Percentiles rank a stretch among this genome's conserved stretches.
phyloP scores from a whole-genome alignment of 768 basidiomycete genomes.

The Phylloporus sp. region DNA sequence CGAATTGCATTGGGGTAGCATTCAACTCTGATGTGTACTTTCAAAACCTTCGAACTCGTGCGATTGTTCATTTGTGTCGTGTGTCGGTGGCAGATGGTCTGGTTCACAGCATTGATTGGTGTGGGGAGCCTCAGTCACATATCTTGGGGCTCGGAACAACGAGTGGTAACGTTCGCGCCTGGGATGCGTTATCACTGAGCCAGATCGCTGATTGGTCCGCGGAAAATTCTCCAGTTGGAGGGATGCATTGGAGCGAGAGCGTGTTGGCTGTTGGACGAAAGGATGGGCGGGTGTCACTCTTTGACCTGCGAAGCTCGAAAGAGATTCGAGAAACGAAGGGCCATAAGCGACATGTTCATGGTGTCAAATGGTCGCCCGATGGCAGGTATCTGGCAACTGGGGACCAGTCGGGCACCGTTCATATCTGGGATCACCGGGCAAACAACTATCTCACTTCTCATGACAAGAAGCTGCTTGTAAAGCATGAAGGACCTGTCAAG shows the following conservation, averaged over 20 bases:
- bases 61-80: constrained; percentile 49
- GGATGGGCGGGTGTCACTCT: constrained; percentile 36
- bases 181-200: constrained; percentile 41
- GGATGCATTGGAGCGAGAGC: constrained; percentile 38
- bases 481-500: constrained; percentile 44
- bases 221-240: constrained; percentile 33
- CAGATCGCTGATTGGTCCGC: constrained; percentile 34
- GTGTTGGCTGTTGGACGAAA: constrained; percentile 38
- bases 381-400: constrained; percentile 39
- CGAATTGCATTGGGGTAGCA: constrained; percentile 59
- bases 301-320: constrained; percentile 34
- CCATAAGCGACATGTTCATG: constrained; percentile 34
- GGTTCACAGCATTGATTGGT: constrained; percentile 53
- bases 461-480: constrained; percentile 37
- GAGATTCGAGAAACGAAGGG: constrained; percentile 27
- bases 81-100: constrained; percentile 33
- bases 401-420: constrained; percentile 39
- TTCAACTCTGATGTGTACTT: constrained; percentile 58
- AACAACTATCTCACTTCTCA: constrained; percentile 27
- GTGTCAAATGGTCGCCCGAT: constrained; percentile 41
- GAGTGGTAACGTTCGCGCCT: constrained; percentile 48
- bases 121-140: constrained; percentile 35
- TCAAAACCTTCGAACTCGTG: constrained; percentile 55
- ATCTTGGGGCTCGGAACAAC: constrained; percentile 52
- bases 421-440: constrained; percentile 43